Base-by-base conservation (phyloP, 2,329 filamentous ascomycete species). In the Trichoderma sp. region DNA sequence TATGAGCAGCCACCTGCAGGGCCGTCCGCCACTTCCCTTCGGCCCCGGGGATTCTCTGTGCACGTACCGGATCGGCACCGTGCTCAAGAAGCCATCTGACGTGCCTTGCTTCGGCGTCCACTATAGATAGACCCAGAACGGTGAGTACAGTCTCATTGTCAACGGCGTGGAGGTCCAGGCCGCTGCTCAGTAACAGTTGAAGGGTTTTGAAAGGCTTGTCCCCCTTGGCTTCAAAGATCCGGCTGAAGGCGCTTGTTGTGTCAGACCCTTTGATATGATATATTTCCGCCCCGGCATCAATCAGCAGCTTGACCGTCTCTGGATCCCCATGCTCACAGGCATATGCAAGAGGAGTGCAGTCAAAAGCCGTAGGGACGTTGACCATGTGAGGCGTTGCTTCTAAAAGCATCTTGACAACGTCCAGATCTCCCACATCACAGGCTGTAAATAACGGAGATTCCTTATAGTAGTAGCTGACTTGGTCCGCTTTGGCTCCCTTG, bases 31-130 rank as follows among this genome's bases (percentile, higher is more conserved):
- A 72, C 3, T 34, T 10, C 7, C 64, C 28, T 3, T 58, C 24
- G 2, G 54, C 56, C 5, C 57, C 63, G 2, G 67, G 65, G 5
- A 50, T 34, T 12, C 60, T 64, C 10, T 68, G 63, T 10, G 65
- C 67, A 39, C 65, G 69, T 5, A 67, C 21, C 15, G 69, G 70
- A 61, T 73, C 66, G 7, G 68, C 70, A 2, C 71, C 71, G 12
- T 66, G 67, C 9, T 68, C 64, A 4, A 71, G 67, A 28, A 73
- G 52, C 63, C 68, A 69, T 28, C 63, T 63, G 24, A 72, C 69
- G 26, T 69, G 41, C 19, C 60, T 57, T 6, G 64, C 44, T 17
- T 67, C 57, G 19, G 69, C 66, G 15, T 44, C 56, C 3, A 26
- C 45, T 24, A 70, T 68, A 0, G 70, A 71, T 54, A 65, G 54